Conservation (phyloP, 805 yeast genomes). For the Teunomyces lycoperdinae region DNA sequence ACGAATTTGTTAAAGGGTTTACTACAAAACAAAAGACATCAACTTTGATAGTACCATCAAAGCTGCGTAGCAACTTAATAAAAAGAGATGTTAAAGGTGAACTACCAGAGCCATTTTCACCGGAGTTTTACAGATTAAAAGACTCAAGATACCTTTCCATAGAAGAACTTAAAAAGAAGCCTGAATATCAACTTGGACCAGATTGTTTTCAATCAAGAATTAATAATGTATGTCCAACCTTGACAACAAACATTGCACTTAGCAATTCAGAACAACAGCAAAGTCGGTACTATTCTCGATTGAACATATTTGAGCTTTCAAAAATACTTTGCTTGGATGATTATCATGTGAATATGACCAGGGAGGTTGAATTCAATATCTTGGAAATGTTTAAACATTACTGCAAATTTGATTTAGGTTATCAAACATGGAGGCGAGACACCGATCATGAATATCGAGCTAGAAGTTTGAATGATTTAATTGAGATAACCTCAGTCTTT, state of each 20-base stretch:
- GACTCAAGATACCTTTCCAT: background rate
- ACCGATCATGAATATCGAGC: constrained; percentile 55
- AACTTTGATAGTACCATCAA: background rate
- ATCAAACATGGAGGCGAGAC: constrained; percentile 82
- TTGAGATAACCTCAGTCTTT: constrained; percentile 42
- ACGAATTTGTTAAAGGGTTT: no score
- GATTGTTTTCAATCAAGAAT: background rate
- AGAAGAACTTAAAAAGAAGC: background rate
- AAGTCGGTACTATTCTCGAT: constrained; percentile 46
- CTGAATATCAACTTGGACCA: background rate
- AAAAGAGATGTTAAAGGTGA: background rate
- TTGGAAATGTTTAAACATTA: constrained; percentile 52
- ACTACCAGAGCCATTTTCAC: background rate
- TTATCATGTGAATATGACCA: constrained; percentile 50
- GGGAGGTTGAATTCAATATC: constrained; percentile 51
- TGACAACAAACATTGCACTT: background rate
- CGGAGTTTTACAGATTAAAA: background rate
- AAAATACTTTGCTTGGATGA: constrained; percentile 47
- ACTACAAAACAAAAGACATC: background rate
- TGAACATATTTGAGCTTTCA: constrained; percentile 56
- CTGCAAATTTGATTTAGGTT: constrained; percentile 71
- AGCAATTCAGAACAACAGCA: background rate
- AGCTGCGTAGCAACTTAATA: background rate
- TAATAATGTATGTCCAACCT: background rate
- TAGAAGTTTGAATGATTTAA: constrained; percentile 47